Evolutionary conservation across 768 basidiomycete species (phyloP), one percentile per base, ranked within the genome.

Genomic region (Hericium erinaceus): DNA sequence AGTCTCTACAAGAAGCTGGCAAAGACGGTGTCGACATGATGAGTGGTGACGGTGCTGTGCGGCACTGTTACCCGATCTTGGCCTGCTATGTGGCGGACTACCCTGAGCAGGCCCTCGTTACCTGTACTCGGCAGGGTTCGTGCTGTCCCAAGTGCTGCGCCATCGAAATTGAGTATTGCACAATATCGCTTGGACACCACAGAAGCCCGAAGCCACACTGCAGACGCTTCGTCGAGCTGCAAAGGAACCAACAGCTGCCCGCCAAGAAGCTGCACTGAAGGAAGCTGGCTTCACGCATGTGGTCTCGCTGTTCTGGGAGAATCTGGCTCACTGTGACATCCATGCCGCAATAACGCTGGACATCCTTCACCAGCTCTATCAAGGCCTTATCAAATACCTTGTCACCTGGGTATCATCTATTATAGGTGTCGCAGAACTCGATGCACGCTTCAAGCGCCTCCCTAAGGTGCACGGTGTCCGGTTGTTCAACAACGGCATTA

Each of bases 71-170:
- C 39, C 67, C 67, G 8, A 58, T 65, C 18, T 28, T 65, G 1
- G 65, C 63, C 15, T 50, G 52, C 16, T 64, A 62, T 37, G 52
- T 22, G 2, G 64, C 57, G 2, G 66, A 68, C 44, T 56, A 65
- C 48, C 66, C 67, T 5, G 67, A 67, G 52, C 66, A 68, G 40
- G 62, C 58, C 24, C 60, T 65, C 1, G 58, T 66, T 16, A 58
- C 65, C 0, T 39, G 38, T 52, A 57, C 50, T 37, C 39, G 38
- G 3, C 38, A 49, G 6, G 33, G 33, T 2, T 10, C 38, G 0
- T 16, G 15, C 8, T 59, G 62, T 53, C 60, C 56, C 8, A 55
- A 39, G 12, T 59, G 61, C 20, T 0, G 12, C 9, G 53, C 28
- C 15, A 39, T 13, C 11, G 37, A 24, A 2, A 22, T 51, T 16